Base-by-base conservation (phyloP, 1,284 basidiomycete species). In the Malassezia japonica region DNA sequence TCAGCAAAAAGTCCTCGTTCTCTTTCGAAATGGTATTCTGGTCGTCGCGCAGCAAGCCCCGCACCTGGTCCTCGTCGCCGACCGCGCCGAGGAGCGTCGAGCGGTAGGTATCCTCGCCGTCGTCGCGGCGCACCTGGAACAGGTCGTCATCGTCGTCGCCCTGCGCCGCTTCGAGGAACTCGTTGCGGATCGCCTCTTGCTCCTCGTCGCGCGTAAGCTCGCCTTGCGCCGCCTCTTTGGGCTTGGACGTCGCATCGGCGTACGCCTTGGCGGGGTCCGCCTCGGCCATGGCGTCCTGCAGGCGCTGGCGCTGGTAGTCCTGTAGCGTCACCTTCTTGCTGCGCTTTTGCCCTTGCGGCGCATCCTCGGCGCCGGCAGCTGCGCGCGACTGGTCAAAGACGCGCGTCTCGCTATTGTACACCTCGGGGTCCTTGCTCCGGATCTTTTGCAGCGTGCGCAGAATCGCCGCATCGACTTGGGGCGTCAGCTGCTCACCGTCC, bases 401-500 rank as follows among this genome's bases (percentile, higher is more conserved):
- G 28, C 62, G 58, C 4, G 52, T 56, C 13, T 54, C 77, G 0
- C 76, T 72, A 61, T 91, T 80, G 62, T 92, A 92, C 36, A 92
- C 86, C 1, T 78, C 80, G 0, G 87, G 87, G 71, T 96, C 89
- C 62, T 82, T 85, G 50, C 80, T 79, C 66, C 82, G 82, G 55
- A 98, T 96, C 62, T 84, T 81, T 1, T 85, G 85, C 7, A 98
- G 78, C 0, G 91, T 98, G 42, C 88, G 80, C 35, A 98, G 78
- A 64, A 98, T 94, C 16, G 94, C 94, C 37, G 85, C 94, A 70
- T 98, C 92, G 39, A 96, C 81, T 0, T 86, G 84, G 2, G 91
- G 89, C 0, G 90, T 98, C 48, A 98, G 80, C 73, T 96, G 87
- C 61, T 89, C 88, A 12, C 91, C 94, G 55, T 94, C 86, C 69